Conservation (phyloP, 768 basidiomycete species). For the Krasilnikovozyma curviuscula region DNA sequence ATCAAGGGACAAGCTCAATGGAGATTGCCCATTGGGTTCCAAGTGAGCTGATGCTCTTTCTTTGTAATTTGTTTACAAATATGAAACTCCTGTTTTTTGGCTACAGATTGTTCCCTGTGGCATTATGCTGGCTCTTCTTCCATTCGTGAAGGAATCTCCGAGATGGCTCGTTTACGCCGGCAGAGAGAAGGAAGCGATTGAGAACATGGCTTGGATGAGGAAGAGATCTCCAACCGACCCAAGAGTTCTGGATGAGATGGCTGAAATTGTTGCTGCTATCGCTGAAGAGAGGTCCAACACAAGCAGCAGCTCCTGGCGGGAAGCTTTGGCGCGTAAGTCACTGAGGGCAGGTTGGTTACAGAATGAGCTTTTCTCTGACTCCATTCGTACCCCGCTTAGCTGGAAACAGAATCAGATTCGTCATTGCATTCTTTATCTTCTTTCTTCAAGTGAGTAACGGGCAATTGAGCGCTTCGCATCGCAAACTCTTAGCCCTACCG, state of each 20-base stretch:
- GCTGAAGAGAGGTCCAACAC: conserved; percentile 48
- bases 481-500: too few relatives aligned
- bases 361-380: not conserved
- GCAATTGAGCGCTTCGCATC: too few relatives aligned
- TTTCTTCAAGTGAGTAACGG: too few relatives aligned
- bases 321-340: too few relatives aligned
- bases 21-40: not conserved
- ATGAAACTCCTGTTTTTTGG: too few relatives aligned
- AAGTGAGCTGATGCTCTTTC: too few relatives aligned
- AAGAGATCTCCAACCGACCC: conserved; percentile 24
- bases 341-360: not conserved
- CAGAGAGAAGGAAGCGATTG: conserved; percentile 28
- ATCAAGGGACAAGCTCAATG: not conserved
- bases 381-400: too few relatives aligned
- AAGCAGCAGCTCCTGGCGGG: too few relatives aligned
- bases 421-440: conserved; percentile 68
- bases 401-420: conserved; percentile 62
- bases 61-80: too few relatives aligned
- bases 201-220: conserved; percentile 32
- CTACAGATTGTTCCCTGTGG: conserved; percentile 29
- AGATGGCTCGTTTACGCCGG: conserved; percentile 28
- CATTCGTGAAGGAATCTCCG: conserved; percentile 16
- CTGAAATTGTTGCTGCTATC: conserved; percentile 63
- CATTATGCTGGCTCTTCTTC: conserved; percentile 23
- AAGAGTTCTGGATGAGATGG: conserved; percentile 25